Evolutionary conservation across 257 asterid species (phyloP), one percentile per base, ranked within the genome.

Genomic region (Striga asiatica): DNA sequence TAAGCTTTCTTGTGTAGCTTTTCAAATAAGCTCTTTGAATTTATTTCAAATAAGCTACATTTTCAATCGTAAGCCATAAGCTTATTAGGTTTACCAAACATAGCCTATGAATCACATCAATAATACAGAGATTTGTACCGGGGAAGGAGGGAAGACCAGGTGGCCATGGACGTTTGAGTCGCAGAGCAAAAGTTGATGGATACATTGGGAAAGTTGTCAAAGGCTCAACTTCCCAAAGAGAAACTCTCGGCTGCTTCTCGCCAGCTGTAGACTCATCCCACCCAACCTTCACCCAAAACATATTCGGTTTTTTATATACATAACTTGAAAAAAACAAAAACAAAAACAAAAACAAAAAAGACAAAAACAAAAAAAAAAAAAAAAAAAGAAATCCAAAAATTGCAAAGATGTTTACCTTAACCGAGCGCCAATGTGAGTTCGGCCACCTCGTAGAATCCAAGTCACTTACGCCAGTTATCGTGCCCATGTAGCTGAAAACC

Each of bases 231-330:
- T 85, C 93, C 95, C 95, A 85, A 53, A 85, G 81, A 27, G 95
- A 85, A 42, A 82, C 95, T 71, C 93, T 71, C 13, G 81, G 86
- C 66, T 80, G 95, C 68, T 78, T 74, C 50, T 85, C 93, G 21
- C 95, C 95, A 21, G 95, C 83, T 2, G 93, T 78, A 16, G 95
- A 85, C 57, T 85, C 95, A 27, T 85, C 95, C 95, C 95, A 85
- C 5, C 95, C 93, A 50, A 85, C 95, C 93, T 85, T 66, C 62
- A 76, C 18, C 22, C 18, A 29, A 50, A 37, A 17, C 43, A 60
- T 14, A 24, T 56, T 13, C 31, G 24, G 48, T 41, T 24, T 23
- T 52, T 18, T 1, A 28, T n/a, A 13, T 28, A 16, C 46, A 20
- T 3, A 55, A 34, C 2, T 21, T 32, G 50, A 46, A 53, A 13